Percentiles rank a stretch among this genome's conserved stretches.
These are phyloP conservation scores for Fusarium mangiferae DNA, from an alignment of 2,329 filamentous ascomycete genomes.

Conservation along the genomic window DNA sequence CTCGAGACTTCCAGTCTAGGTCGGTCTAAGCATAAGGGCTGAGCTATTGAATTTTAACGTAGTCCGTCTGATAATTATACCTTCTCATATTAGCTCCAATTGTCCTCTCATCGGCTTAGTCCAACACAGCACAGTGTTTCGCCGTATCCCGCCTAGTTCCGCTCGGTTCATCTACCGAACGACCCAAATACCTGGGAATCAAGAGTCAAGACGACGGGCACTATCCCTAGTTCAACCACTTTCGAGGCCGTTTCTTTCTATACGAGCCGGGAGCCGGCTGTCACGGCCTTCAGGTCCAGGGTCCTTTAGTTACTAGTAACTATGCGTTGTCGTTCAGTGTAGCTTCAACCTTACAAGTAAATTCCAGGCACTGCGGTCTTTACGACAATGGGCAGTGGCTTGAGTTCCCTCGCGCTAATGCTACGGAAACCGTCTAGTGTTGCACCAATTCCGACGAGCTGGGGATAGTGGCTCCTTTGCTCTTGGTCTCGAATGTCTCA, in stretches of 20 bases:
- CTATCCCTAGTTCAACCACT: not conserved
- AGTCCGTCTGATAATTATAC: not conserved
- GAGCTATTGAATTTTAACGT: not conserved
- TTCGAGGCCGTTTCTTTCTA: not conserved
- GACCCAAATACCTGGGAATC: not conserved
- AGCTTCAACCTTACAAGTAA: not conserved
- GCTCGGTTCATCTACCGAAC: not conserved
- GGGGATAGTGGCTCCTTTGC: slow-evolving; percentile 12
- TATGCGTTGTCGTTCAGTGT: not conserved
- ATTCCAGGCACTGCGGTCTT: not conserved
- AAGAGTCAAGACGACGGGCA: not conserved
- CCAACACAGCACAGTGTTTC: not conserved
- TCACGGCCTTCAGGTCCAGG: not conserved
- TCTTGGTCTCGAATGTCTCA: slow-evolving; percentile 6
- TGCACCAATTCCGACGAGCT: not conserved
- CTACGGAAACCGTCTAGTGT: slow-evolving; percentile 12
- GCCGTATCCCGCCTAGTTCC: not conserved
- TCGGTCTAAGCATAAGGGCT: not conserved
- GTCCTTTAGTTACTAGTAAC: not conserved
- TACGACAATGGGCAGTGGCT: not conserved
- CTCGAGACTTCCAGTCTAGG: not conserved
- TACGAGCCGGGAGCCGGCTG: not conserved
- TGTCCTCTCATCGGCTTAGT: not conserved
- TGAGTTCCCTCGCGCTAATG: not conserved
- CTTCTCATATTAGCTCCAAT: not conserved